Base-by-base conservation (phyloP, 768 basidiomycete genomes). In the Mycena metata region DNA sequence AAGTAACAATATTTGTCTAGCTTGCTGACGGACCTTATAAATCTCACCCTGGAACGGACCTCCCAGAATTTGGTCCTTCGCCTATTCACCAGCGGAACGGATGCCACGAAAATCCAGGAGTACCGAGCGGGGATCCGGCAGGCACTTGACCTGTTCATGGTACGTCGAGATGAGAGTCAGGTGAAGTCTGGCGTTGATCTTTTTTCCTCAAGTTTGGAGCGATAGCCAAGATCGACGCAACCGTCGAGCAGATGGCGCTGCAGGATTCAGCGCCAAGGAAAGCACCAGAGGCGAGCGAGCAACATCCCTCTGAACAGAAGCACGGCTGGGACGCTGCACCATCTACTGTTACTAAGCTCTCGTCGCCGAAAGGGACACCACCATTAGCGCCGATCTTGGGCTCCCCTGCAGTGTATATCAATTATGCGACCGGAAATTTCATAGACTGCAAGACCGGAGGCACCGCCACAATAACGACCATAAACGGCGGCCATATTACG, bases 51-150 rank as follows among this genome's bases (percentile, higher is more conserved):
- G 47, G 30, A 60, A 26, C 30, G 52, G 19, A 17, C 9, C n/a
- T 66, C 58, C 21, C 64, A 24, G 19, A n/a, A 24, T 17, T 2
- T 23, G 52, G 6, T 66, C 15, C 42, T 13, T 36, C 64, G 58
- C 16, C 24, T 46, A 6, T 3, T 60, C 24, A 36, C 11, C 26
- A 47, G 9, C 43, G 5, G 1, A 16, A 3, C 16, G 36, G 52
- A 60, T 30, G n/a, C 12, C 6, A 17, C 30, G 5, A 66, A 59
- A 13, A 59, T 66, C 26, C 11, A 46, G 17, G 49, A 66, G 12
- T 66, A 51, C 33, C 41, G 52, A 21, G 30, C n/a, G 5, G 19
- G 59, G 42, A 52, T 66, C 16, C 24, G 24, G 30, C 57, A 59
- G n/a, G 41, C 57, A 19, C 45, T 66, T 4, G 36, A 35, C 19